Evolutionary conservation across 176 grass and related monocot genomes (phyloP).

Genomic region (Ensete ventricosum): DNA sequence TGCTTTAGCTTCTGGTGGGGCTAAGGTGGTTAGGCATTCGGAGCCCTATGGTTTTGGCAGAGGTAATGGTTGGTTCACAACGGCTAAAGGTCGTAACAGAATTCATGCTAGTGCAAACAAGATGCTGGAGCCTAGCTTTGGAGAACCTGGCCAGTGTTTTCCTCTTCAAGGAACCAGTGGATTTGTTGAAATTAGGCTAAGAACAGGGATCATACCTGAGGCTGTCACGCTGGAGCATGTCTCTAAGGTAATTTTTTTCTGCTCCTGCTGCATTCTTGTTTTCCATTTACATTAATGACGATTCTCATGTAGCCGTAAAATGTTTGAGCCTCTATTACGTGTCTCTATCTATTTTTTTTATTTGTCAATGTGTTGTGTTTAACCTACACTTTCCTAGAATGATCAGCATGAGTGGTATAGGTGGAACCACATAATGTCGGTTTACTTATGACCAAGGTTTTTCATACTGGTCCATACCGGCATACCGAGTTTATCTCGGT

Average conservation of each 20-base stretch:
- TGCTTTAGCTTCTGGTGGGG: constrained; percentile 60
- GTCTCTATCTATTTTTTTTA: no score
- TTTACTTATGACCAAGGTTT: neutral
- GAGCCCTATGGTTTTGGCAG: constrained; percentile 33
- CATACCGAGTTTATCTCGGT: no score
- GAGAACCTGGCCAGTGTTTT: constrained; percentile 90
- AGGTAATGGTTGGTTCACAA: constrained; percentile 10
- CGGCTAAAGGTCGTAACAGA: constrained; percentile 4
- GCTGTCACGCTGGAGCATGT: constrained; percentile 88
- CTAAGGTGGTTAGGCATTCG: constrained; percentile 54
- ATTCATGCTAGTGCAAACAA: constrained; percentile 35
- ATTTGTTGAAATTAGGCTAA: constrained; percentile 75
- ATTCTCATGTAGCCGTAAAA: no score
- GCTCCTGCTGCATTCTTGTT: neutral
- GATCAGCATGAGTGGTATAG: neutral
- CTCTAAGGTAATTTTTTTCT: constrained; percentile 43
- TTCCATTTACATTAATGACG: neutral
- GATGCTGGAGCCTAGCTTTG: constrained; percentile 83
- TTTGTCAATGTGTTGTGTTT: no score
- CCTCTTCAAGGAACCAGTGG: constrained; percentile 58
- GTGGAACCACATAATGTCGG: neutral
- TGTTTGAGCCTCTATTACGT: neutral
- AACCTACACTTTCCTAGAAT: no score
- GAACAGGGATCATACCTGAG: constrained; percentile 51
- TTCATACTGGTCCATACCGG: no score